Evolutionary conservation across 371 early-diverging fungal genomes (phyloP), one percentile per base, ranked within the genome.

Genomic region (Syncephalastrum racemosum): DNA sequence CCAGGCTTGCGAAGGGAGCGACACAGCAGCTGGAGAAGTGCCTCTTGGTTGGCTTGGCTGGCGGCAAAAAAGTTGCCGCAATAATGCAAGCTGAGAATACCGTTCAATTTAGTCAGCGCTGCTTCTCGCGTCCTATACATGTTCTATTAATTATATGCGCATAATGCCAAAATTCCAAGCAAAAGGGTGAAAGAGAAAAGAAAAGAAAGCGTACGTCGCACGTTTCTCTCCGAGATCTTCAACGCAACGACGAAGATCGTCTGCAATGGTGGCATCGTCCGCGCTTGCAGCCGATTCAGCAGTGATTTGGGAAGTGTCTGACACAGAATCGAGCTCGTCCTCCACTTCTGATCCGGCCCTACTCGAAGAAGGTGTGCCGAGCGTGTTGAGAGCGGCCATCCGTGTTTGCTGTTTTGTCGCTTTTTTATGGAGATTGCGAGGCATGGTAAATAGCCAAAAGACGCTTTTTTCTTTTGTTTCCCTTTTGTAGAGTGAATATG

Each of bases 1-100:
- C 81, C 82, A n/a, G 73, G 75, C 42, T 73, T 75, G 45, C 81
- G 80, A 44, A 81, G 62, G n/a, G 80, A 77, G 20, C 81, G 74
- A 39, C 77, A 71, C 48, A 90, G 63, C 7, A 78, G 43, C 16
- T 87, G 87, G 41, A 88, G 61, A 4, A 66, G 22, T 0, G 63
- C 60, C 31, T 62, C 60, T 41, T 64, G 65, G 20, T 49, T 50
- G 23, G 68, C 58, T 22, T 46, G 44, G 42, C 58, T 54, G 7
- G 51, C 31, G 3, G 50, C 56, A 42, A 66, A 57, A 7, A 60
- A 60, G 40, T 23, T 23, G 12, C 63, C 67, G 42, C 67, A 67
- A 24, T 63, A 67, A 24, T 63, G 54, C 14, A 59, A 56, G 16
- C 49, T 42, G 40, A 70, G 44, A 4, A 70, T 25, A 5, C 57